Conservation (phyloP, 75 land plant species). For the Adiantum capillusveneris region DNA sequence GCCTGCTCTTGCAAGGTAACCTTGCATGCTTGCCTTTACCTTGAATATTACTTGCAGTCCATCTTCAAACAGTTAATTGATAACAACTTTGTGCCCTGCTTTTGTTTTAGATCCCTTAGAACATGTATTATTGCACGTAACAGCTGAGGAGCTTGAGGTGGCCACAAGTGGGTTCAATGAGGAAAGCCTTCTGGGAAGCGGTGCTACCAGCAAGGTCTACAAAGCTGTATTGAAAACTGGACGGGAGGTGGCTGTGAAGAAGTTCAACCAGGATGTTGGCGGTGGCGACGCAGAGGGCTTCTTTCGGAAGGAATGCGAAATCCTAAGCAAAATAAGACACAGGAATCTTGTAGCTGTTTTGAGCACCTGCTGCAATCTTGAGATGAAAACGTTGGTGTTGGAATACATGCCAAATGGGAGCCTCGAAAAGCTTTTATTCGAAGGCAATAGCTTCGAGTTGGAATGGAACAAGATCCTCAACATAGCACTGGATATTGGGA, state of each 20-base stretch:
- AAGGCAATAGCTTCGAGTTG: conserved; percentile 16
- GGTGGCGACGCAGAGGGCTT: background rate
- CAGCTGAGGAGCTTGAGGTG: too few species aligned
- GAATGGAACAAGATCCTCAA: conserved; percentile 30
- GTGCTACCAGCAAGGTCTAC: too few species aligned
- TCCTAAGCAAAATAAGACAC: conserved; percentile 46
- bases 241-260: conserved; percentile 55
- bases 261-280: conserved; percentile 32
- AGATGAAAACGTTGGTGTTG: conserved; percentile 54
- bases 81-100: too few species aligned
- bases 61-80: too few species aligned
- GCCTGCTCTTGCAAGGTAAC: too few species aligned
- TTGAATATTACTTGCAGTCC: too few species aligned
- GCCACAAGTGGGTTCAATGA: too few species aligned
- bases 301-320: conserved; percentile 31
- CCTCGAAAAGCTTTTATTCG: conserved; percentile 40
- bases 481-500: conserved; percentile 51
- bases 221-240: conserved; percentile 12
- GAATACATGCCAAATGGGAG: conserved; percentile 75
- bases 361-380: conserved; percentile 35
- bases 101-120: too few species aligned
- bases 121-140: too few species aligned
- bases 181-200: too few species aligned
- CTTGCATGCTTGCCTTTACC: too few species aligned
- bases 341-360: conserved; percentile 55